Percentiles rank a stretch among this genome's conserved stretches.
Conservation (phyloP, 306 rosid species). For the Prinsepia uniflora region DNA sequence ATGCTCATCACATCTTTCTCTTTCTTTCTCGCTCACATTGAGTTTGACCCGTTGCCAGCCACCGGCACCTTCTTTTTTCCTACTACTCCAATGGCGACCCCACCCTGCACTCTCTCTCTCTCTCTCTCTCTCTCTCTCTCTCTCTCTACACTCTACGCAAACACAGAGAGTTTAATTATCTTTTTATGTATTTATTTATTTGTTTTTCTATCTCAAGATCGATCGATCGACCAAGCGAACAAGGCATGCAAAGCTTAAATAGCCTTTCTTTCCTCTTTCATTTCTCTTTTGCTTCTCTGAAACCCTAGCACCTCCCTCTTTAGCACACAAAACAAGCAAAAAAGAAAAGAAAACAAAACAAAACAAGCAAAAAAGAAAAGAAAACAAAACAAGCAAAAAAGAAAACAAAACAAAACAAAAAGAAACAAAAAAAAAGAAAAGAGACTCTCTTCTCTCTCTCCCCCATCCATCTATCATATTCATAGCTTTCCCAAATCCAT, state of each 20-base stretch:
- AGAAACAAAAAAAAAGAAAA: neutral
- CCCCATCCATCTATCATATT: constrained; percentile 13
- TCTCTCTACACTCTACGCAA: constrained; percentile 23
- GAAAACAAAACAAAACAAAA: neutral
- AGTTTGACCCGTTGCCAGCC: constrained; percentile 97
- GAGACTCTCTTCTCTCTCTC: neutral
- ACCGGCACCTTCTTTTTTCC: constrained; percentile 49
- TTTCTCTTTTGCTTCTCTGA: constrained; percentile 23
- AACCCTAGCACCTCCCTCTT: constrained; percentile 39
- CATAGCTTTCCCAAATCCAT: constrained; percentile 16
- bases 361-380: neutral
- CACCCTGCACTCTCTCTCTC: constrained; percentile 32
- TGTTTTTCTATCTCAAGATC: constrained; percentile 11
- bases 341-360: neutral
- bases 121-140: neutral
- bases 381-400: constrained; percentile 9
- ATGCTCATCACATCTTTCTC: constrained; percentile 33
- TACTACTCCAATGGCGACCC: constrained; percentile 59
- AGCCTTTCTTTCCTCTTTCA: constrained; percentile 22
- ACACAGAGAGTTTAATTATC: constrained; percentile 2
- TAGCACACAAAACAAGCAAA: constrained; percentile 2
- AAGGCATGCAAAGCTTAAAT: constrained; percentile 27
- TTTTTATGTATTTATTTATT: constrained; percentile 6
- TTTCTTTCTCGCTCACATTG: constrained; percentile 53
- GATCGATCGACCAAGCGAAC: no score